These are phyloP conservation scores for Sequoiadendron giganteum DNA, from an alignment of 75 land plant species.

Conservation along the genomic window DNA sequence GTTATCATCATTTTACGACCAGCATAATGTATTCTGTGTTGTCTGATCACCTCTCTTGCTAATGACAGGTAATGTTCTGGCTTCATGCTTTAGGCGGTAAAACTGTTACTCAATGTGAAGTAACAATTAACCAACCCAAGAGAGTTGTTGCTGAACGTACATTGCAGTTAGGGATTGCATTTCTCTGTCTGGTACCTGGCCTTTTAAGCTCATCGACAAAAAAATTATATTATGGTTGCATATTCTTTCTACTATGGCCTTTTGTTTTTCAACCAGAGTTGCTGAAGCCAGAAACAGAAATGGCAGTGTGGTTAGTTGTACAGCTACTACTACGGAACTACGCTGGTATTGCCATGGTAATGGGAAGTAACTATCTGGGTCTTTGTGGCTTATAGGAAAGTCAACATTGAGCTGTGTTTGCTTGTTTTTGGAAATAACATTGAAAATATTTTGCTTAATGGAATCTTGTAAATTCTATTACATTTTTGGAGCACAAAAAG, in stretches of 20 bases:
- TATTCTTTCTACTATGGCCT: conserved; percentile 23
- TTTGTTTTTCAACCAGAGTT: conserved; percentile 3
- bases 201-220: conserved; percentile 24
- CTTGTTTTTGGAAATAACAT: not conserved
- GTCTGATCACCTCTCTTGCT: not conserved
- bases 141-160: conserved; percentile 20
- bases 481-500: not conserved
- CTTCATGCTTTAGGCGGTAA: conserved; percentile 14
- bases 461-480: not conserved
- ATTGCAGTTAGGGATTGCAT: conserved; percentile 42
- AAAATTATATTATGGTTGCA: conserved; percentile 20
- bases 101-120: not conserved
- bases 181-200: conserved; percentile 48
- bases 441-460: not conserved
- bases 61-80: conserved; percentile 10
- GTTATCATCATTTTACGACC: not conserved
- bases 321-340: conserved; percentile 35
- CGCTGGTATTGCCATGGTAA: conserved; percentile 37
- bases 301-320: conserved; percentile 46
- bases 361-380: not conserved
- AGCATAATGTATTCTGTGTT: not conserved
- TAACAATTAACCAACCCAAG: not conserved
- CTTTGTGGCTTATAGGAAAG: not conserved
- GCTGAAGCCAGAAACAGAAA: conserved; percentile 19
- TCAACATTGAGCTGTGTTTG: not conserved